Evolutionary conservation across 345 rosid genomes (phyloP).

Genomic region (Corchorus olitorius): DNA sequence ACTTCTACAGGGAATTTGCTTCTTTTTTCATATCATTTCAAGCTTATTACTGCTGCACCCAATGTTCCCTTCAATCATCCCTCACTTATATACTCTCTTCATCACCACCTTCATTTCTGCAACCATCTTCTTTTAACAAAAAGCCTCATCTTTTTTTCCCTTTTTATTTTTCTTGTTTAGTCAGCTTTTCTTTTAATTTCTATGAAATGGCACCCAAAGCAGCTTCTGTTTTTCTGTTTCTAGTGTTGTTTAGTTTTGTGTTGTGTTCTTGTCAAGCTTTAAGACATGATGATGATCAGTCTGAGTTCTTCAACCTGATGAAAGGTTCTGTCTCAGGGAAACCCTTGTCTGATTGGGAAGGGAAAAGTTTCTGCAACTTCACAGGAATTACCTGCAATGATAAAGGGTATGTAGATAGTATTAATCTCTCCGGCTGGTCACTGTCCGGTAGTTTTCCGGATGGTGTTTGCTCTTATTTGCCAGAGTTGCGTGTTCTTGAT

Average conservation of each 20-base stretch:
- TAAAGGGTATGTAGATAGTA: slow-evolving; percentile 52
- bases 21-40: slow-evolving; percentile 33
- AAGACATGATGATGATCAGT: slow-evolving; percentile 38
- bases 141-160: not conserved
- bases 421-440: slow-evolving; percentile 64
- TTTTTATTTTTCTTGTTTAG: not conserved
- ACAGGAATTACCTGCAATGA: slow-evolving; percentile 65
- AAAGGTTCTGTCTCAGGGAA: slow-evolving; percentile 54
- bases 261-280: slow-evolving; percentile 27
- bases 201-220: slow-evolving; percentile 40
- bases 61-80: slow-evolving; percentile 39
- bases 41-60: slow-evolving; percentile 37
- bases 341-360: slow-evolving; percentile 62
- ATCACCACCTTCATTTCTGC: slow-evolving; percentile 40
- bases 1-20: slow-evolving; percentile 33
- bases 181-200: not conserved
- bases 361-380: slow-evolving; percentile 57
- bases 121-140: slow-evolving; percentile 25
- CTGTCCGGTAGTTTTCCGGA: slow-evolving; percentile 68
- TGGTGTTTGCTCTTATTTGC: slow-evolving; percentile 67
- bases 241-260: slow-evolving; percentile 37
- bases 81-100: slow-evolving; percentile 45
- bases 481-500: slow-evolving; percentile 65
- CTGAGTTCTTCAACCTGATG: slow-evolving; percentile 67
- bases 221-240: slow-evolving; percentile 28